Conservation (phyloP, 2,329 filamentous ascomycete species). For the Lachnellula subtilissima region DNA sequence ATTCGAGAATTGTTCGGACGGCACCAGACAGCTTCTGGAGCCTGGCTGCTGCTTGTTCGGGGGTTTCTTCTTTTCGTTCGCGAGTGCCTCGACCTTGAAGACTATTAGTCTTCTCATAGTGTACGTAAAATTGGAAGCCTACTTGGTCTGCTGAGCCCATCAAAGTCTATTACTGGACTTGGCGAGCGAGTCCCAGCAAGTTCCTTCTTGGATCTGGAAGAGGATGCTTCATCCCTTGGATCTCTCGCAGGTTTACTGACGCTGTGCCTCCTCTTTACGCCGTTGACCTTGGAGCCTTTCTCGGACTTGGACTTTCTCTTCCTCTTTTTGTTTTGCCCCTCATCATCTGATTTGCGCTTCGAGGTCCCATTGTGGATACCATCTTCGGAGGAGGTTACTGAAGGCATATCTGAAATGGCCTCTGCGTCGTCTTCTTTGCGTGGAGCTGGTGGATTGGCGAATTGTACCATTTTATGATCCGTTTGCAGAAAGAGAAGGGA, state of each 20-base stretch:
- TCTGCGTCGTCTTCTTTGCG: constrained; percentile 6
- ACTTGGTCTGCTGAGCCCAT: constrained; percentile 57
- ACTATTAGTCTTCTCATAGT: neutral
- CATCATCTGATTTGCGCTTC: constrained; percentile 14
- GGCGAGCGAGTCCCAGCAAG: constrained; percentile 39
- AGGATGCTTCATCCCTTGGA: constrained; percentile 46
- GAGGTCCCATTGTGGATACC: constrained; percentile 13
- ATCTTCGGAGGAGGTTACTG: constrained; percentile 10
- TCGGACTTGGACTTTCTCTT: constrained; percentile 24
- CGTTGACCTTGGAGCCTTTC: constrained; percentile 19
- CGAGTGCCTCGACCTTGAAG: constrained; percentile 57
- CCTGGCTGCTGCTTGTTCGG: constrained; percentile 46
- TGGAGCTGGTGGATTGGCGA: constrained; percentile 12
- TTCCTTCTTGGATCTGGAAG: constrained; percentile 20
- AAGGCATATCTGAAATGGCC: constrained; percentile 1
- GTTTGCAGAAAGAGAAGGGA: neutral
- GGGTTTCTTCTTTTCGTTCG: constrained; percentile 53
- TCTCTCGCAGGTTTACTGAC: constrained; percentile 58
- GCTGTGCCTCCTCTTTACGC: constrained; percentile 45
- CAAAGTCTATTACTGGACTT: constrained; percentile 56
- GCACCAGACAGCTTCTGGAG: constrained; percentile 56
- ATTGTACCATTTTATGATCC: constrained; percentile 22
- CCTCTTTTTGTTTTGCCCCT: constrained; percentile 20
- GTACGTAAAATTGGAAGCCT: constrained; percentile 18
- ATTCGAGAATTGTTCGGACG: constrained; percentile 63